Evolutionary conservation across 257 asterid genomes (phyloP).

Genomic region (Salvia hispanica): DNA sequence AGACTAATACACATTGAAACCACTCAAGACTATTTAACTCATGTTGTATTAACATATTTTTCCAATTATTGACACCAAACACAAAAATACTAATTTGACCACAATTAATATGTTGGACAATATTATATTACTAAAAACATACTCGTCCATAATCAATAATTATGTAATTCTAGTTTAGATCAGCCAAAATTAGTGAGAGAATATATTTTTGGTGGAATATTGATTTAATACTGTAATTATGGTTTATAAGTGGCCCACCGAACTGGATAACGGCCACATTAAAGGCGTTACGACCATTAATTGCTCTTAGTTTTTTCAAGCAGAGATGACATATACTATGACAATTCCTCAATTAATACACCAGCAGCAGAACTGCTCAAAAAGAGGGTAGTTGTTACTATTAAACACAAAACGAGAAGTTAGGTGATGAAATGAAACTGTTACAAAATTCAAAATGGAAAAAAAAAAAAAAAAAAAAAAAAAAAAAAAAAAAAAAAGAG

Average conservation of each 20-base stretch:
- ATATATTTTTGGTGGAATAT: neutral
- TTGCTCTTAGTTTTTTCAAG: slow-evolving; percentile 19
- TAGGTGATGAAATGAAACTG: slow-evolving; percentile 31
- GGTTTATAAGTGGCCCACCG: neutral
- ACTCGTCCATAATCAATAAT: too few species aligned
- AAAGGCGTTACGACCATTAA: slow-evolving; percentile 30
- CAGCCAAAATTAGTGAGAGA: too few species aligned
- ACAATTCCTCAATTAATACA: slow-evolving; percentile 34
- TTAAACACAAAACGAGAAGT: slow-evolving; percentile 36
- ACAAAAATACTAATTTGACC: neutral
- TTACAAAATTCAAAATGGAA: neutral
- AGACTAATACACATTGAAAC: neutral
- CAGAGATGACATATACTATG: slow-evolving; percentile 32
- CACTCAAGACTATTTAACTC: neutral
- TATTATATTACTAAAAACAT: too few species aligned
- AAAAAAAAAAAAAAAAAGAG: too few species aligned
- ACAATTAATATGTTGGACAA: neutral
- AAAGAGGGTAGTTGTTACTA: slow-evolving; percentile 30
- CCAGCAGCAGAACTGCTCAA: neutral
- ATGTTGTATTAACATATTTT: too few species aligned
- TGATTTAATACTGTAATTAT: neutral
- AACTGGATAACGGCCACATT: slow-evolving; percentile 32
- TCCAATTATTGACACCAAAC: too few species aligned
- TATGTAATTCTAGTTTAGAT: too few species aligned
- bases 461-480: neutral